phyloP scores from a whole-genome alignment of 257 asterid genomes.

The Solanum sejunctum region DNA sequence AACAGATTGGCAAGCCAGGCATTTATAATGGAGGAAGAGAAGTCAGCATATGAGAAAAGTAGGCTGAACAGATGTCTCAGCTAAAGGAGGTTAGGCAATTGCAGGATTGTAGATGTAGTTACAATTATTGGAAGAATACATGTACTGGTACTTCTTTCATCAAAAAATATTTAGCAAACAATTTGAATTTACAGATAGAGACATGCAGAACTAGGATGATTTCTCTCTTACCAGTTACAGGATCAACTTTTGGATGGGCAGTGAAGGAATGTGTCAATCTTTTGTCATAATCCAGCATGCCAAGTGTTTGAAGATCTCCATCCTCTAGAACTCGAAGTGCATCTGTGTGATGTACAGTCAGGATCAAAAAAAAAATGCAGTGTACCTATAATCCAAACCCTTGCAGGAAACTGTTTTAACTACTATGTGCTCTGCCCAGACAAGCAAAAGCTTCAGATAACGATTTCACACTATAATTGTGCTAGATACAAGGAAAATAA shows the following conservation, averaged over 20 bases:
- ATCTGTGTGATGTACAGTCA: constrained; percentile 24
- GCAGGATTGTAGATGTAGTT: background rate
- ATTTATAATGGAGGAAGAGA: background rate
- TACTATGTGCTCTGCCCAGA: background rate
- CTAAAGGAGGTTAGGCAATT: background rate
- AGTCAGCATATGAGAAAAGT: background rate
- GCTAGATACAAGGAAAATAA: background rate
- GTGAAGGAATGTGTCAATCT: constrained; percentile 77
- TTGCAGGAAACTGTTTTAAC: background rate
- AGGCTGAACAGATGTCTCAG: background rate
- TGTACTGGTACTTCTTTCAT: background rate
- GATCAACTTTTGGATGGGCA: constrained; percentile 98
- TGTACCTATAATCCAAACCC: background rate
- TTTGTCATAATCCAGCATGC: constrained; percentile 90
- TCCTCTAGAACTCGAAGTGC: constrained; percentile 84
- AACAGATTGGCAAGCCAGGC: background rate
- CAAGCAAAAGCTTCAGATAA: background rate
- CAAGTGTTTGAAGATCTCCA: constrained; percentile 91
- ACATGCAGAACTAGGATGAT: background rate
- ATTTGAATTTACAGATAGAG: background rate
- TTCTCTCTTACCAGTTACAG: constrained; percentile 61
- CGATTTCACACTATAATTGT: background rate
- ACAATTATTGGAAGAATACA: background rate
- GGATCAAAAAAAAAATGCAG: background rate
- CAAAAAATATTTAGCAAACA: background rate